Percentiles rank a stretch among this genome's conserved stretches.
These are phyloP conservation scores for Zelopaecilomyces penicillatus DNA, from an alignment of 2,329 filamentous ascomycete genomes.

Conservation along the genomic window DNA sequence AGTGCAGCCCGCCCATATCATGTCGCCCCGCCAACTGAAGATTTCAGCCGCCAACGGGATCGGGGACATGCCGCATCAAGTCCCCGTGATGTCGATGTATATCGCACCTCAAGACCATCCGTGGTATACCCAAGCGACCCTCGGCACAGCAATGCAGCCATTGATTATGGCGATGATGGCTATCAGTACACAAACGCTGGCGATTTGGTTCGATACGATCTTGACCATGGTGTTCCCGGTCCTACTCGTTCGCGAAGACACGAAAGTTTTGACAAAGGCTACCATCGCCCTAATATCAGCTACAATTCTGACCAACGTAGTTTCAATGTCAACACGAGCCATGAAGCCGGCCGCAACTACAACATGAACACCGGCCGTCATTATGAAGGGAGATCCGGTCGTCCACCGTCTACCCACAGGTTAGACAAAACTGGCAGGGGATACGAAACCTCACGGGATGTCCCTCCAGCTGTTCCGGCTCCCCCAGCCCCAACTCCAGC, in stretches of 20 bases:
- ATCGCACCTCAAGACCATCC: conserved; percentile 39
- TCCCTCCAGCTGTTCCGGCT: conserved; percentile 34
- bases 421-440: conserved; percentile 58
- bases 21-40: conserved; percentile 42
- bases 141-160: conserved; percentile 33
- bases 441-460: conserved; percentile 37
- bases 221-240: conserved; percentile 45
- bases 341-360: conserved; percentile 36
- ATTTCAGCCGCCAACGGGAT: conserved; percentile 41
- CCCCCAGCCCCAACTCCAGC: conserved; percentile 25
- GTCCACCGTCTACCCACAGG: conserved; percentile 61
- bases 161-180: conserved; percentile 50
- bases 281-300: conserved; percentile 48
- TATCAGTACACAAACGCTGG: conserved; percentile 58
- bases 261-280: conserved; percentile 48
- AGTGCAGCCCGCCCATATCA: conserved; percentile 41
- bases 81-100: conserved; percentile 34
- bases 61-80: conserved; percentile 36
- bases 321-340: conserved; percentile 38
- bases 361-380: conserved; percentile 25
- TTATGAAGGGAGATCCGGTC: conserved; percentile 39
- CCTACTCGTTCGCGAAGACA: conserved; percentile 26
- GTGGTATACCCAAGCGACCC: conserved; percentile 36
- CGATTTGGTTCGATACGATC: conserved; percentile 53
- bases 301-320: conserved; percentile 37